Evolutionary conservation across 2,329 filamentous ascomycete genomes (phyloP).

Genomic region (Macrophomina tecta): DNA sequence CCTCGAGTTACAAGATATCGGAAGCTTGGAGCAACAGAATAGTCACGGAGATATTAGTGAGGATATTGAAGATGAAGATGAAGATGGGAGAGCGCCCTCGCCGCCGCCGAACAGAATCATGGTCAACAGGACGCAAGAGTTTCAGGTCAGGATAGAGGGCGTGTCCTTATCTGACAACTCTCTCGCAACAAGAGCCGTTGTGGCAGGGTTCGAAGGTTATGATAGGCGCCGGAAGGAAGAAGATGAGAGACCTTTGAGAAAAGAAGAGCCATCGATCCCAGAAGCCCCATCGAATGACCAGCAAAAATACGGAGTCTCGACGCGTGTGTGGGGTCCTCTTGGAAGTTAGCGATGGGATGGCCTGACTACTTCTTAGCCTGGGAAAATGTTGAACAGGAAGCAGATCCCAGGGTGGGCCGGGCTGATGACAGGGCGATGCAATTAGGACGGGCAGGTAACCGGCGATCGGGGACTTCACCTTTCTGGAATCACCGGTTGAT

Average conservation of each 20-base stretch:
- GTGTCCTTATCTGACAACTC: neutral
- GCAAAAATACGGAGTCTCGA: slow-evolving; percentile 2
- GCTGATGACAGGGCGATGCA: too few species aligned
- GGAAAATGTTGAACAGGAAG: too few species aligned
- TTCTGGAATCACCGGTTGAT: too few species aligned
- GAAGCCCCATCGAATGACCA: neutral
- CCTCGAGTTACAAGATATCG: neutral
- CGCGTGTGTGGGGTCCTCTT: slow-evolving; percentile 3
- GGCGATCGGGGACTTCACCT: too few species aligned
- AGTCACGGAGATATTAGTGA: neutral
- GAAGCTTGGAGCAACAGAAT: neutral
- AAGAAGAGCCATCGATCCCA: neutral
- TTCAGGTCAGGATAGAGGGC: slow-evolving; percentile 3
- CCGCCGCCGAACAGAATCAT: neutral
- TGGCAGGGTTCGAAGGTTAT: neutral
- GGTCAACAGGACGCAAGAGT: slow-evolving; percentile 3
- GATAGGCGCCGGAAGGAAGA: neutral
- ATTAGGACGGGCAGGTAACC: too few species aligned
- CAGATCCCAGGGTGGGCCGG: too few species aligned
- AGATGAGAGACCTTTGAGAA: slow-evolving; percentile 1
- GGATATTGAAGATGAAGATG: neutral
- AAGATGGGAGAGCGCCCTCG: neutral
- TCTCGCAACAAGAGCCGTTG: neutral
- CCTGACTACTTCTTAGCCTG: neutral
- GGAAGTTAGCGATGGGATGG: neutral